Percentiles rank a stretch among this genome's conserved stretches.
Conservation (phyloP, 164 flowering plant genomes). For the Macadamia integrifolia region DNA sequence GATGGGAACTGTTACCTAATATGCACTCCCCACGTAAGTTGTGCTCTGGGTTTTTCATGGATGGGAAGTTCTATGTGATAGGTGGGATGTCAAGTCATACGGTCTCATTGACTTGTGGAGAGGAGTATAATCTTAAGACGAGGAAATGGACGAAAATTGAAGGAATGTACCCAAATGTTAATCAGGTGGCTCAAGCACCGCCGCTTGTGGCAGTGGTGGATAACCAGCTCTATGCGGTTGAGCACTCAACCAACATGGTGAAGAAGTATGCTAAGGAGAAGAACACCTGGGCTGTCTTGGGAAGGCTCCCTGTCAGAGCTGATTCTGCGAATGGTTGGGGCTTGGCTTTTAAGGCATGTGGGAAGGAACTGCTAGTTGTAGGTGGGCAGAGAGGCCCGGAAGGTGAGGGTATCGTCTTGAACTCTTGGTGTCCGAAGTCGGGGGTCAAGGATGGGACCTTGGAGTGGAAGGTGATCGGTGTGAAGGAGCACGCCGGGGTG, state of each 20-base stretch:
- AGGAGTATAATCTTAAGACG: constrained; percentile 50
- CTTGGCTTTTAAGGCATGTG: constrained; percentile 65
- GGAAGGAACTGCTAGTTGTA: constrained; percentile 47
- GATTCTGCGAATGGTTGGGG: constrained; percentile 73
- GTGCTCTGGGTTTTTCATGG: constrained; percentile 74
- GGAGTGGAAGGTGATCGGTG: constrained; percentile 55
- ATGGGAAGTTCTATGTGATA: constrained; percentile 54
- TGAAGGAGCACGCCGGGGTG: constrained; percentile 47
- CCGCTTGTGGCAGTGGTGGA: constrained; percentile 74
- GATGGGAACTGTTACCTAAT: constrained; percentile 51
- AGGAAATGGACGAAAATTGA: constrained; percentile 55
- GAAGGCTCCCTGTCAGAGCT: constrained; percentile 59
- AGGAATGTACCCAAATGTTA: constrained; percentile 53
- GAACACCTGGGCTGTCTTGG: constrained; percentile 52
- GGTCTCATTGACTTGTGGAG: constrained; percentile 55
- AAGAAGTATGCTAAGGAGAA: constrained; percentile 48
- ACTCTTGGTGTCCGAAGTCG: constrained; percentile 53
- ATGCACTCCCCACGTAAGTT: constrained; percentile 56
- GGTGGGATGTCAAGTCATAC: constrained; percentile 53
- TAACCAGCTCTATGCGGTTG: constrained; percentile 56
- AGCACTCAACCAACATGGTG: constrained; percentile 49
- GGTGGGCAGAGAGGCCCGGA: constrained; percentile 63
- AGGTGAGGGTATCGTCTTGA: constrained; percentile 54
- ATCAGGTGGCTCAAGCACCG: constrained; percentile 60
- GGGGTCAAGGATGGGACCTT: constrained; percentile 33